Conservation (phyloP, 768 basidiomycete genomes). For the Pisolithus orientalis region DNA sequence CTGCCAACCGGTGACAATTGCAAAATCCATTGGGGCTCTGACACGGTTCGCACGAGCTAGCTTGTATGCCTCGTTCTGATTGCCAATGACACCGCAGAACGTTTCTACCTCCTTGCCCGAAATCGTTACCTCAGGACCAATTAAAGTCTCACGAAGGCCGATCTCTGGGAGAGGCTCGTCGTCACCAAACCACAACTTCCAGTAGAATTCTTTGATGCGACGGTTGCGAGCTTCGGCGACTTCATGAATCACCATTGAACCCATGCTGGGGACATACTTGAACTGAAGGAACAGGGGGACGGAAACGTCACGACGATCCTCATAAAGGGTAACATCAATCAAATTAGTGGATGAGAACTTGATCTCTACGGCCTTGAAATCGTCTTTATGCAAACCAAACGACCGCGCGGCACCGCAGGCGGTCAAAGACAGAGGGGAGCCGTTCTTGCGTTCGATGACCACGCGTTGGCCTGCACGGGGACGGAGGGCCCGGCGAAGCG, state of each 20-base stretch:
- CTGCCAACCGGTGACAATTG: slow-evolving; percentile 98
- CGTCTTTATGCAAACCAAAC: slow-evolving; percentile 59
- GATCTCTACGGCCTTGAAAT: slow-evolving; percentile 83
- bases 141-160: slow-evolving; percentile 74
- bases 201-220: slow-evolving; percentile 96
- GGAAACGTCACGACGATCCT: slow-evolving; percentile 71
- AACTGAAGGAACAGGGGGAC: slow-evolving; percentile 82
- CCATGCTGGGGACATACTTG: slow-evolving; percentile 80
- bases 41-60: slow-evolving; percentile 56
- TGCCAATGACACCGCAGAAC: slow-evolving; percentile 92
- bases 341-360: slow-evolving; percentile 46
- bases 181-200: slow-evolving; percentile 97
- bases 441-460: slow-evolving; percentile 46
- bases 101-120: slow-evolving; percentile 70
- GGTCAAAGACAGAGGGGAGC: slow-evolving; percentile 49
- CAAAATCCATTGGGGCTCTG: slow-evolving; percentile 96
- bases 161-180: slow-evolving; percentile 71
- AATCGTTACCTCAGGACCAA: slow-evolving; percentile 81
- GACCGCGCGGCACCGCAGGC: slow-evolving; percentile 79
- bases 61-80: slow-evolving; percentile 90
- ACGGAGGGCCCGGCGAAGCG: slow-evolving; percentile 77
- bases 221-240: slow-evolving; percentile 74
- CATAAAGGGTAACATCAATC: slow-evolving; percentile 72
- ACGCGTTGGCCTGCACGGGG: slow-evolving; percentile 79
- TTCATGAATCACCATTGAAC: slow-evolving; percentile 92